phyloP scores from a whole-genome alignment of 306 rosid species.

The Cercis canadensis region DNA sequence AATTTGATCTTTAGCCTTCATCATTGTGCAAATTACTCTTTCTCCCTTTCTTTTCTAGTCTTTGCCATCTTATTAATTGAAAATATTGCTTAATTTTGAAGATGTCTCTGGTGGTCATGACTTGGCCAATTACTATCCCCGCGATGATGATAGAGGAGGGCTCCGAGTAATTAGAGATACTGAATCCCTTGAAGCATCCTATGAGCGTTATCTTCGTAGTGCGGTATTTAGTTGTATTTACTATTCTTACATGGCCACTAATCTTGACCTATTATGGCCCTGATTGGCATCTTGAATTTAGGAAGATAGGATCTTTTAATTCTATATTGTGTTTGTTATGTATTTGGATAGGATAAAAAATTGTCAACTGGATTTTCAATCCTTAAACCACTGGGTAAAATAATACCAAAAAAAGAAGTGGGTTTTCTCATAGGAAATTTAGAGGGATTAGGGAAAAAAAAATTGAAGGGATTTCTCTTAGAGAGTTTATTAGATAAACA shows the following conservation, averaged over 20 bases:
- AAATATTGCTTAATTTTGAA: constrained; percentile 52
- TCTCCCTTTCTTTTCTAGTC: constrained; percentile 27
- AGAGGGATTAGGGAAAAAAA: too few species aligned
- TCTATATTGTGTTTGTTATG: constrained; percentile 22
- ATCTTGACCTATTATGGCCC: constrained; percentile 21
- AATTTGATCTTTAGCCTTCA: constrained; percentile 17
- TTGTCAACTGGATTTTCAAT: constrained; percentile 17
- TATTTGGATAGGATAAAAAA: neutral
- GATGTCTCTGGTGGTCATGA: constrained; percentile 73
- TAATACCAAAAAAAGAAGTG: too few species aligned
- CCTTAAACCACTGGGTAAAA: constrained; percentile 16
- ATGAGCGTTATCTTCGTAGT: constrained; percentile 87
- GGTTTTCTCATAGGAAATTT: too few species aligned
- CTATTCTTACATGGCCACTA: constrained; percentile 21
- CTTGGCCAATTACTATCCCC: constrained; percentile 72
- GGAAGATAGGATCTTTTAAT: constrained; percentile 20
- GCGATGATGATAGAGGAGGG: constrained; percentile 80
- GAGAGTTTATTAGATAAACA: too few species aligned
- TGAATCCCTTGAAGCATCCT: constrained; percentile 93
- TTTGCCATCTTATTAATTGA: constrained; percentile 35
- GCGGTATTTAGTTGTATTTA: constrained; percentile 62
- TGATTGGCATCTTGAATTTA: constrained; percentile 10
- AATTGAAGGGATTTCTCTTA: too few species aligned
- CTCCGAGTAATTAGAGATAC: constrained; percentile 78
- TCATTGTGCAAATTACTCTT: neutral